A percentile compares a stretch with the other conserved stretches of the same genome.
phyloP scores from a whole-genome alignment of 768 basidiomycete genomes.

The Clitopilus passeckerianus region DNA sequence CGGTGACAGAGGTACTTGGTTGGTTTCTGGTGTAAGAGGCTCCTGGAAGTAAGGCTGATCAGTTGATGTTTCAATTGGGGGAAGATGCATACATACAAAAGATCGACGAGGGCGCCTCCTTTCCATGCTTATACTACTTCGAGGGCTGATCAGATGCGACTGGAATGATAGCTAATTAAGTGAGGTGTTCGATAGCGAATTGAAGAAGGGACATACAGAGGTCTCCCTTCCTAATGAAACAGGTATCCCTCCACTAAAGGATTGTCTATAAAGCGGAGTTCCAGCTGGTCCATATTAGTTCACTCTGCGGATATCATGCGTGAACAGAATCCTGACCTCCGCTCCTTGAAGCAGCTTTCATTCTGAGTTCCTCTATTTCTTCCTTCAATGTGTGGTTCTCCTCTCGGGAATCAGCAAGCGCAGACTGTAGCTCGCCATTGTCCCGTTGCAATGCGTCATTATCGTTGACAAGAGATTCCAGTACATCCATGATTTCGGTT shows the following conservation, averaged over 20 bases:
- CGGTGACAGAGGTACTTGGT: conserved; percentile 38
- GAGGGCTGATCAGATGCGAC: conserved; percentile 10
- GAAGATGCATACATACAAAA: conserved; percentile 14
- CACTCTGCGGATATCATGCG: neutral
- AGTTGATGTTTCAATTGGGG: neutral
- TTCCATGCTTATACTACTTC: conserved; percentile 23
- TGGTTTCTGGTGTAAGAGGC: conserved; percentile 40
- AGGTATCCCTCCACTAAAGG: conserved; percentile 35
- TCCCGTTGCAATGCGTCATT: conserved; percentile 81
- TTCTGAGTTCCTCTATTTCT: conserved; percentile 72
- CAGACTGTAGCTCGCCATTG: conserved; percentile 70
- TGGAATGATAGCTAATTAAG: conserved; percentile 2
- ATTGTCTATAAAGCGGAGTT: conserved; percentile 37
- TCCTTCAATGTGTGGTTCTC: conserved; percentile 65
- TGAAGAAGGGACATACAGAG: conserved; percentile 17
- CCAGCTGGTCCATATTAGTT: conserved; percentile 17
- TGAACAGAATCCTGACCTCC: conserved; percentile 29
- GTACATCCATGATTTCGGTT: conserved; percentile 57
- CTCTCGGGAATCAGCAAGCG: conserved; percentile 74
- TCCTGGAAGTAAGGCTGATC: conserved; percentile 19
- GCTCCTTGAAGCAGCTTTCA: conserved; percentile 36
- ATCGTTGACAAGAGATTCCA: conserved; percentile 83
- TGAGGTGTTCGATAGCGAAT: neutral
- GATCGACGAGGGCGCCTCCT: conserved; percentile 11
- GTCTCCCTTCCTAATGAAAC: conserved; percentile 34